A percentile compares a stretch with the other conserved stretches of the same genome.
These are phyloP conservation scores for Saturnispora dispora DNA, from an alignment of 805 yeast genomes.

Conservation along the genomic window DNA sequence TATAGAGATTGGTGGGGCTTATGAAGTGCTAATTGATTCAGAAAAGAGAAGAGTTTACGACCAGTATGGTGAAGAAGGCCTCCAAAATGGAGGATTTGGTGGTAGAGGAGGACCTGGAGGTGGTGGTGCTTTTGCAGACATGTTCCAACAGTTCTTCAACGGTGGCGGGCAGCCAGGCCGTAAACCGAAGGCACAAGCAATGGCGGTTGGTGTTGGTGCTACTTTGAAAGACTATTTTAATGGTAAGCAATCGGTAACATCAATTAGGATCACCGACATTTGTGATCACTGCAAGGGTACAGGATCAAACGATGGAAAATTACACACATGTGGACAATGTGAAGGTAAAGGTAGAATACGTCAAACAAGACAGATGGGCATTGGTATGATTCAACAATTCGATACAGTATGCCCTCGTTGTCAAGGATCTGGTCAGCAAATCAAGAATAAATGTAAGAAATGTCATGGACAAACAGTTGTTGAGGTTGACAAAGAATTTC, in stretches of 20 bases:
- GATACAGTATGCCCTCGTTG: constrained; percentile 76
- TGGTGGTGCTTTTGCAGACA: constrained; percentile 34
- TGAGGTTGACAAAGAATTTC: constrained; percentile 46
- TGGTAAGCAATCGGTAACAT: constrained; percentile 58
- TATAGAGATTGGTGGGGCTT: constrained; percentile 88
- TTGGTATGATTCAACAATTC: constrained; percentile 82
- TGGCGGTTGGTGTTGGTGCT: constrained; percentile 46
- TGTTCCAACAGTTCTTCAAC: constrained; percentile 55
- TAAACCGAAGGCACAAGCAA: constrained; percentile 52
- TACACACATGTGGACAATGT: constrained; percentile 59
- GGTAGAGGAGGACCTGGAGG: constrained; percentile 18
- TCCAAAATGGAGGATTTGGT: constrained; percentile 31
- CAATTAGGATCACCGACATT: constrained; percentile 58
- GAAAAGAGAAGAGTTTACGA: constrained; percentile 67
- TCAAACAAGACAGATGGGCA: constrained; percentile 69
- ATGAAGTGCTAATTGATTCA: constrained; percentile 68
- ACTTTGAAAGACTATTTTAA: constrained; percentile 57
- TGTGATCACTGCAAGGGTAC: constrained; percentile 77
- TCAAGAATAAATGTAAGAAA: constrained; percentile 51
- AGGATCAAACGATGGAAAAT: constrained; percentile 75
- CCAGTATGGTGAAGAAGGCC: constrained; percentile 66
- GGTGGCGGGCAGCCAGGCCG: constrained; percentile 21
- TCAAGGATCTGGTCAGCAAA: constrained; percentile 64
- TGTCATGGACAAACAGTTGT: constrained; percentile 69
- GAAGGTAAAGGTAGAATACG: constrained; percentile 64